Conservation (phyloP, 805 yeast species). For the Candida vaughaniae region DNA sequence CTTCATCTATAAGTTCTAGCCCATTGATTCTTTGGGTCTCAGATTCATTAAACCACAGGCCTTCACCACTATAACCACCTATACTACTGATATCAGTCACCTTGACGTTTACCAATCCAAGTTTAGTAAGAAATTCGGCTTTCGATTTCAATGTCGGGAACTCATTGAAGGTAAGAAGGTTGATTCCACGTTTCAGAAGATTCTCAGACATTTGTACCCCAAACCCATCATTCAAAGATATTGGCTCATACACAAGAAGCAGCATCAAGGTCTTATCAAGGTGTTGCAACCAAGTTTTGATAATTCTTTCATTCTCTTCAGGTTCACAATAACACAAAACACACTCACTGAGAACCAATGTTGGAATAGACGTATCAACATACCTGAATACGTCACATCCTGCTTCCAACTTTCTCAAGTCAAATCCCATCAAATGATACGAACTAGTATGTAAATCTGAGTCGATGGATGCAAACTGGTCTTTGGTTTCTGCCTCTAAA, state of each 20-base stretch:
- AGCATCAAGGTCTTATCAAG: conserved; percentile 20
- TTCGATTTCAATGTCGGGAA: conserved; percentile 46
- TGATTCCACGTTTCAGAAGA: conserved; percentile 58
- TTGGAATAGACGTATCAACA: conserved; percentile 44
- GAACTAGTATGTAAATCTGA: conserved; percentile 33
- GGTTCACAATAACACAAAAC: conserved; percentile 69
- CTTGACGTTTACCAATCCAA: conserved; percentile 28
- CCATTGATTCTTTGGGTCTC: conserved; percentile 47
- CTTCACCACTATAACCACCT: conserved; percentile 30
- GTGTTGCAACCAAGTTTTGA: conserved; percentile 40
- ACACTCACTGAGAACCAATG: conserved; percentile 70
- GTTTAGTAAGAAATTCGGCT: conserved; percentile 19
- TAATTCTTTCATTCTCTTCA: conserved; percentile 43
- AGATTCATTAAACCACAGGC: conserved; percentile 41
- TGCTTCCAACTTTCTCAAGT: conserved; percentile 39
- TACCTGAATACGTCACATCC: conserved; percentile 14
- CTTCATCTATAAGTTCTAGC: conserved; percentile 70
- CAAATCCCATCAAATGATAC: conserved; percentile 57
- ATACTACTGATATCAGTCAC: conserved; percentile 48
- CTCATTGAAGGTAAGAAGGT: conserved; percentile 53
- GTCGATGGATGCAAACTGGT: conserved; percentile 22
- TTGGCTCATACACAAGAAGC: conserved; percentile 66
- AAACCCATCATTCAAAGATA: conserved; percentile 60
- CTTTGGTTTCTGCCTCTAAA: conserved; percentile 15
- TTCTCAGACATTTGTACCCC: conserved; percentile 69